Conservation (phyloP, 1,284 basidiomycete species). For the Ganoderma leucocontextum region DNA sequence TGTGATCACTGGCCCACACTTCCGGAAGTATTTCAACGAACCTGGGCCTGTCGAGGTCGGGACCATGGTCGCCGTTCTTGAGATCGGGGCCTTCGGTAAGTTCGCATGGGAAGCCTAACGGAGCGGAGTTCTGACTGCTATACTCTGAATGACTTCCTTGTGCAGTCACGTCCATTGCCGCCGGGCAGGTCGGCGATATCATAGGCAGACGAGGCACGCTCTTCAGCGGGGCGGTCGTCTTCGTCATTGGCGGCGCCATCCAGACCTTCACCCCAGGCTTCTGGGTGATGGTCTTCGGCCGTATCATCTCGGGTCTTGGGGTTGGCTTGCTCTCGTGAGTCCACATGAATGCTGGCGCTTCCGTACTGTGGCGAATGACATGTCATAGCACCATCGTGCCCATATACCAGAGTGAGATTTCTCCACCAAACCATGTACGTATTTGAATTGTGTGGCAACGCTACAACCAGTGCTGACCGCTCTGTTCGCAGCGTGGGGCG, state of each 20-base stretch:
- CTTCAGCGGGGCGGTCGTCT: conserved; percentile 87
- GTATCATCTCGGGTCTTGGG: conserved; percentile 91
- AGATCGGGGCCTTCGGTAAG: conserved; percentile 92
- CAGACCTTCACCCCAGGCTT: conserved; percentile 92
- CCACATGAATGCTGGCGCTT: not conserved
- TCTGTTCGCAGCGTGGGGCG: conserved; percentile 73
- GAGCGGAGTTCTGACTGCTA: conserved; percentile 22
- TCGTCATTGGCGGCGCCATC: conserved; percentile 88
- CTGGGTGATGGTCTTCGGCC: conserved; percentile 86
- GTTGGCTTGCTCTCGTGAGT: conserved; percentile 91
- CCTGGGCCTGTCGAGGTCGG: conserved; percentile 76
- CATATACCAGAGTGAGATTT: conserved; percentile 97
- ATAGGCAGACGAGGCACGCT: conserved; percentile 91
- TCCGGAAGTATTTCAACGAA: conserved; percentile 83
- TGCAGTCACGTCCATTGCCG: conserved; percentile 88
- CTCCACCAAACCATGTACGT: conserved; percentile 90
- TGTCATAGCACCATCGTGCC: conserved; percentile 88
- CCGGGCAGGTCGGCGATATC: conserved; percentile 88
- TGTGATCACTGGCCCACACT: conserved; percentile 94
- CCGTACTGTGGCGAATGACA: not conserved
- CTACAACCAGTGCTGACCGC: conserved; percentile 26
- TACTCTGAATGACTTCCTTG: conserved; percentile 7
- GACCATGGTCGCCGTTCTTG: conserved; percentile 92
- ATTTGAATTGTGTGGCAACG: conserved; percentile 5
- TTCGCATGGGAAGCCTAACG: conserved; percentile 9